These are phyloP conservation scores for Crepidotus variabilis DNA, from an alignment of 768 basidiomycete genomes.

Conservation along the genomic window DNA sequence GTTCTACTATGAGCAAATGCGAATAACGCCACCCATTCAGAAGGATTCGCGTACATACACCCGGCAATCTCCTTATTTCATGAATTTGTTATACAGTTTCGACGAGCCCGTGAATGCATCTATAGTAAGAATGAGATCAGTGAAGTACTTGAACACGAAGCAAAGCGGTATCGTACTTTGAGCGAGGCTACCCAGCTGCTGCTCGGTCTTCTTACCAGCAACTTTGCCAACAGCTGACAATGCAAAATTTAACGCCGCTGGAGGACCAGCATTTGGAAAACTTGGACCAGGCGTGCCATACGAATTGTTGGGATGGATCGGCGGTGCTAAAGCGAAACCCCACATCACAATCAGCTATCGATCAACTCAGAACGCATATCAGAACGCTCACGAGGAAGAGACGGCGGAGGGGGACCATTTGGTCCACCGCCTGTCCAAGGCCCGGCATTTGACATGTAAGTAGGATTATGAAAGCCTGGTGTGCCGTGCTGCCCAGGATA, in stretches of 20 bases:
- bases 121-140: neutral
- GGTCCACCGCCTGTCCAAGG: constrained; percentile 2
- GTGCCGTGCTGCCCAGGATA: neutral
- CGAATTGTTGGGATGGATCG: neutral
- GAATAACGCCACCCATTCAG: neutral
- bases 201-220: constrained; percentile 46
- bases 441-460: constrained; percentile 7
- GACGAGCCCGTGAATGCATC: constrained; percentile 30
- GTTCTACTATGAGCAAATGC: neutral
- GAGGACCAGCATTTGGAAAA: neutral
- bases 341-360: neutral
- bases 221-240: constrained; percentile 51
- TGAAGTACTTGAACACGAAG: neutral
- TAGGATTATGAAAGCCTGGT: too few relatives aligned
- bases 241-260: constrained; percentile 29
- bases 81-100: constrained; percentile 46
- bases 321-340: constrained; percentile 6
- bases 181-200: constrained; percentile 43
- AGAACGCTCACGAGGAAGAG: constrained; percentile 17
- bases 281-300: neutral
- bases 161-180: constrained; percentile 40
- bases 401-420: constrained; percentile 1
- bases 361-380: neutral
- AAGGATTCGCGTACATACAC: neutral
- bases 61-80: constrained; percentile 19